Evolutionary conservation across 495 filamentous ascomycete species (phyloP).

Genomic region (Haplographium delicatum): DNA sequence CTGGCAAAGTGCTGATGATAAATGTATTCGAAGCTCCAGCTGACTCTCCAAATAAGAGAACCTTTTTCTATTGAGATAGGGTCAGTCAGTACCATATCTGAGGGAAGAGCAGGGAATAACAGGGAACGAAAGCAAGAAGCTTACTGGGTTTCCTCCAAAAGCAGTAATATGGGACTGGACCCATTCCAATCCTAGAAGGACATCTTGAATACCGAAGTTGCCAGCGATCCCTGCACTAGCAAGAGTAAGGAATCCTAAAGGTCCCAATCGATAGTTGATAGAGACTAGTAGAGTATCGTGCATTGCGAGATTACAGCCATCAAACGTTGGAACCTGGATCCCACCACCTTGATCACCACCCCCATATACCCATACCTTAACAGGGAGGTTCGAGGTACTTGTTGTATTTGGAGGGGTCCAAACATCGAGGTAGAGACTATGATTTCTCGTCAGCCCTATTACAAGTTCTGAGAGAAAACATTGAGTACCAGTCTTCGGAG

Average conservation of each 20-base stretch:
- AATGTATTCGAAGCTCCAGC: slow-evolving; percentile 33
- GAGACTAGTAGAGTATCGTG: slow-evolving; percentile 52
- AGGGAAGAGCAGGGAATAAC: no score
- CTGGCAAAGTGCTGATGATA: slow-evolving; percentile 30
- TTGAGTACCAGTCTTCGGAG: slow-evolving; percentile 31
- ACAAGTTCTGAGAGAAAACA: not conserved
- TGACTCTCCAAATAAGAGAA: slow-evolving; percentile 38
- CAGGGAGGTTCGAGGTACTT: slow-evolving; percentile 39
- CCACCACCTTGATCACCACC: slow-evolving; percentile 50
- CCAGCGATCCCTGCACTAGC: slow-evolving; percentile 31
- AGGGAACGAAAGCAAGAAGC: not conserved
- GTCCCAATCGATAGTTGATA: slow-evolving; percentile 31
- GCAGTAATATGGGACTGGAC: slow-evolving; percentile 37
- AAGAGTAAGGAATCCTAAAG: slow-evolving; percentile 30
- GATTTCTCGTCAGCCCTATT: slow-evolving; percentile 6
- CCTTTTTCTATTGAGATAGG: slow-evolving; percentile 25
- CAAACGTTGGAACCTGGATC: slow-evolving; percentile 38
- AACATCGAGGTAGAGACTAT: slow-evolving; percentile 28
- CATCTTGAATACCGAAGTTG: slow-evolving; percentile 49
- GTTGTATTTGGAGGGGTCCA: slow-evolving; percentile 32
- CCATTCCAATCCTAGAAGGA: slow-evolving; percentile 38
- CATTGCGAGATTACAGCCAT: slow-evolving; percentile 34
- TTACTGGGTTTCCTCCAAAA: slow-evolving; percentile 30
- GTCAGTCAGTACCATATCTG: slow-evolving; percentile 20
- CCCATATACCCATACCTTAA: slow-evolving; percentile 56